Base-by-base conservation (phyloP, 2,329 filamentous ascomycete species). In the Alternaria brassicae region DNA sequence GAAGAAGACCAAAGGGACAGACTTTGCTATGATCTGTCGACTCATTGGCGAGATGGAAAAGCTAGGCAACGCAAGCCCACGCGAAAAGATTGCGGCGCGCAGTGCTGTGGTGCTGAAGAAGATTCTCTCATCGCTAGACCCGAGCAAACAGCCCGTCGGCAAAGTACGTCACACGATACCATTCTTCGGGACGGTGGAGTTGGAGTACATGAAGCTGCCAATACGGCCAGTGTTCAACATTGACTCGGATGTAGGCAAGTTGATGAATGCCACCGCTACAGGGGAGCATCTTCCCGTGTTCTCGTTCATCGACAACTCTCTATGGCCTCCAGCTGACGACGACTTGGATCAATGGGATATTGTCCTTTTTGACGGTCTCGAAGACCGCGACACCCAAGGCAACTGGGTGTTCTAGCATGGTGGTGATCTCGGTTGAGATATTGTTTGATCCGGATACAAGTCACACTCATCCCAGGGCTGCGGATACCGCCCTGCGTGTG, bases 11-110 rank as follows among this genome's bases (percentile, higher is more conserved):
- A 74, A 74, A 49, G 72, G 72, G 17, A 73, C 69, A 21, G 75
- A 77, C 62, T 77, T 77, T 50, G 72, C 70, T 17, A 77, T 77
- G 71, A 58, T 77, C 2, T 77, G 74, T 42, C 70, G 74, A 0
- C 65, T 77, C 15, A 73, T 77, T 23, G 63, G 64, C 25, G 75
- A 77, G 47, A 71, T 77, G 73, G 75, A 77, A 42, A 76, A 76
- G 52, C 61, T 77, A 1, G 71, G 65, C 32, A 71, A 70, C 19
- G 59, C 68, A 4, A 74, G 70, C 25, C 23, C 70, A 15, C 70
- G 75, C n/a, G 74, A 77, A 61, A 72, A 70, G 60, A 74, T 76
- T 41, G 75, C 75, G 8, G 68, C 59, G 13, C 69, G 71, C 32
- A 77, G 71, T 53, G 73, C 72, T 0, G 50, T 70, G 0, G 70